phyloP scores from a whole-genome alignment of 1,284 basidiomycete species.

The Megacollybia platyphylla region DNA sequence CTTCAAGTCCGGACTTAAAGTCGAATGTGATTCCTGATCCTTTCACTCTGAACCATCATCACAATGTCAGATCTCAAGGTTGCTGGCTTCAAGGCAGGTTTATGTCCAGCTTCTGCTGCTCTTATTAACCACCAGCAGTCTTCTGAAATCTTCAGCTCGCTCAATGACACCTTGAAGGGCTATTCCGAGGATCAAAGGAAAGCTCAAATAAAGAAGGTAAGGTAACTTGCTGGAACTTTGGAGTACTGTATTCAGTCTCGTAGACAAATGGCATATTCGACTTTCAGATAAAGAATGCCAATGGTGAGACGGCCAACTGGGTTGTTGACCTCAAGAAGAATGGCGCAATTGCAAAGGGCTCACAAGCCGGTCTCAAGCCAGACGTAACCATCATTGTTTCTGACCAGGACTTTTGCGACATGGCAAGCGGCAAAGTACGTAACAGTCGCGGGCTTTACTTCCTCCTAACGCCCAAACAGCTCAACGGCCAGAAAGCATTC shows the following conservation, averaged over 20 bases:
- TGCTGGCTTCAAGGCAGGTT: neutral
- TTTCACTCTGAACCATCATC: no score
- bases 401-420: slow-evolving; percentile 56
- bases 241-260: neutral
- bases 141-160: neutral
- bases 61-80: neutral
- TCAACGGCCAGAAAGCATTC: slow-evolving; percentile 87
- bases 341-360: slow-evolving; percentile 70
- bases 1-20: no score
- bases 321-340: slow-evolving; percentile 96
- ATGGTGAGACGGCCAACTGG: slow-evolving; percentile 72
- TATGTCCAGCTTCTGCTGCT: neutral
- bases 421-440: slow-evolving; percentile 59
- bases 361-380: slow-evolving; percentile 49
- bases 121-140: neutral
- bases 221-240: slow-evolving; percentile 1
- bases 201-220: slow-evolving; percentile 78
- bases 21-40: no score
- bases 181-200: slow-evolving; percentile 57
- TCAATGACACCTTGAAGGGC: neutral
- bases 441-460: neutral
- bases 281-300: slow-evolving; percentile 70
- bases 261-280: slow-evolving; percentile 92
- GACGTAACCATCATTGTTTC: slow-evolving; percentile 70
- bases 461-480: slow-evolving; percentile 19